Evolutionary conservation across 805 yeast species (phyloP).

Genomic region (Yarrowia porcina): DNA sequence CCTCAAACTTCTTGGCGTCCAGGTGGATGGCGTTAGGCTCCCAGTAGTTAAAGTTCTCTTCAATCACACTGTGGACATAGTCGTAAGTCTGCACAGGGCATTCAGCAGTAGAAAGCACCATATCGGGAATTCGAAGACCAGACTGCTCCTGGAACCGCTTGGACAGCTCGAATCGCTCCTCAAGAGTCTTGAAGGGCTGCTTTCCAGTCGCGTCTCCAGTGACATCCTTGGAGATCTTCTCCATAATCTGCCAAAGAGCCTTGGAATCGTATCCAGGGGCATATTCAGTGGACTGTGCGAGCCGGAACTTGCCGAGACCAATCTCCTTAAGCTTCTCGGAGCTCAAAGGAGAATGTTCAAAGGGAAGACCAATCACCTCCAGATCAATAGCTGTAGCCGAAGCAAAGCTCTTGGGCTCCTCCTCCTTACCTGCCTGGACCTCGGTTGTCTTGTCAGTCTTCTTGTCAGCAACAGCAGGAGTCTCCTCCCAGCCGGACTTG

Average conservation of each 20-base stretch:
- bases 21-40: slow-evolving; percentile 74
- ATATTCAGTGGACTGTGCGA: slow-evolving; percentile 24
- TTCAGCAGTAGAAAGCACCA: slow-evolving; percentile 45
- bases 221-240: neutral
- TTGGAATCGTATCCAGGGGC: too few species aligned
- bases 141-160: slow-evolving; percentile 50
- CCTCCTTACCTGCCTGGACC: neutral
- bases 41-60: slow-evolving; percentile 58
- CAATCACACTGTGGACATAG: too few species aligned
- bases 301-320: neutral
- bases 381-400: slow-evolving; percentile 26
- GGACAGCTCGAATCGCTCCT: slow-evolving; percentile 48
- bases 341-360: slow-evolving; percentile 27
- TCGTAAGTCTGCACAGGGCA: too few species aligned
- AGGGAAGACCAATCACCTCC: slow-evolving; percentile 33
- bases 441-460: neutral
- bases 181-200: slow-evolving; percentile 39
- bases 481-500: slow-evolving; percentile 26
- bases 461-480: neutral
- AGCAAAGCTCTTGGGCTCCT: neutral
- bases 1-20: slow-evolving; percentile 51
- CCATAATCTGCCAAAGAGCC: too few species aligned
- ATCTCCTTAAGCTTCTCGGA: neutral
- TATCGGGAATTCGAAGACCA: slow-evolving; percentile 55
- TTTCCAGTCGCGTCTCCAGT: too few species aligned